A percentile compares a stretch with the other conserved stretches of the same genome.
phyloP scores from a whole-genome alignment of 352 stramenopile species.

The Nothophytophthora sp. region DNA sequence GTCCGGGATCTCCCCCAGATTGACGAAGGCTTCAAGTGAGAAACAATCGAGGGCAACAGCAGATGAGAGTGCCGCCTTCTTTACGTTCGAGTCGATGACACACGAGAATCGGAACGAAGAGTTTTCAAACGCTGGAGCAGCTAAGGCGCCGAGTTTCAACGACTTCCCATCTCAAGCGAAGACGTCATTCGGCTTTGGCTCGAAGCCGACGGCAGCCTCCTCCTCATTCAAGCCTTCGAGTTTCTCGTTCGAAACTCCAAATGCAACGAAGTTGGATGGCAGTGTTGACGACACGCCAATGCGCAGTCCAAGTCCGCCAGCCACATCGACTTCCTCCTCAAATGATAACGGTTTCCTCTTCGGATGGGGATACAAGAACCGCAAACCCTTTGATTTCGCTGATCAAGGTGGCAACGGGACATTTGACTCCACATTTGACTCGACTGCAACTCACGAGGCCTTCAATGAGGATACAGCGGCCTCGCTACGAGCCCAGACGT shows the following conservation, averaged over 20 bases:
- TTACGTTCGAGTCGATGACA: no score
- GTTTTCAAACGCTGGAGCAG: no score
- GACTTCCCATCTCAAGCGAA: no score
- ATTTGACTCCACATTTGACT: neutral
- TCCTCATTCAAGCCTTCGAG: constrained; percentile 1
- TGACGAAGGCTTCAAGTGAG: no score
- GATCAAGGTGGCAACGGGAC: constrained; percentile 11
- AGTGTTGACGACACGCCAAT: constrained; percentile 11
- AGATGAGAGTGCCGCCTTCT: no score
- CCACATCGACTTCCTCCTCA: neutral
- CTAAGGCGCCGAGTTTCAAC: no score
- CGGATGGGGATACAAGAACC: constrained; percentile 31
- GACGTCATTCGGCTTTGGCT: no score
- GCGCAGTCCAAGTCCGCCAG: constrained; percentile 11
- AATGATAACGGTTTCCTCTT: constrained; percentile 21
- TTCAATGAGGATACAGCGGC: neutral
- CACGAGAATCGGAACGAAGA: no score
- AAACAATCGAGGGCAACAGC: no score
- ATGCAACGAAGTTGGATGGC: neutral
- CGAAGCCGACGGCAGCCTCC: neutral
- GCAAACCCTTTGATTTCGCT: constrained; percentile 14
- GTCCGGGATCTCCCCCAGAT: no score
- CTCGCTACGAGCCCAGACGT: constrained; percentile 2
- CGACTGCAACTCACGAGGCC: neutral
- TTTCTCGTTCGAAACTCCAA: neutral